Evolutionary conservation across 2,329 filamentous ascomycete genomes (phyloP).

Genomic region (Aspergillus fischeri): DNA sequence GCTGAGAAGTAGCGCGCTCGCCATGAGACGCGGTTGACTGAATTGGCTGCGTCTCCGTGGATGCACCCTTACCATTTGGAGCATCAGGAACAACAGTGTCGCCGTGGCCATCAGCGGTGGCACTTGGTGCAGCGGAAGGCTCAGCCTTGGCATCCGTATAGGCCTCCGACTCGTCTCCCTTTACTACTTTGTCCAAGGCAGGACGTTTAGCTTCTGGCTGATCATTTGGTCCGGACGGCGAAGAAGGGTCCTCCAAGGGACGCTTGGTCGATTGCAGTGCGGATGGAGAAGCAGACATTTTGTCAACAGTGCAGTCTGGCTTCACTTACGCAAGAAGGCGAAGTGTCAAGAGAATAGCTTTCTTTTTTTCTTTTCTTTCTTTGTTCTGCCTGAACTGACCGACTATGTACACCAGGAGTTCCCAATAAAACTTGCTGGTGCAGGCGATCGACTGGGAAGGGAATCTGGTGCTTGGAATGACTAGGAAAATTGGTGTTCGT

Average conservation of each 20-base stretch:
- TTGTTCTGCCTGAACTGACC: conserved; percentile 50
- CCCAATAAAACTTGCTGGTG: conserved; percentile 94
- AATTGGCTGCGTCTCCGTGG: conserved; percentile 55
- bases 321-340: conserved; percentile 45
- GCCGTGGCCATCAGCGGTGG: conserved; percentile 45
- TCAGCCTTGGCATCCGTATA: conserved; percentile 26
- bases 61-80: conserved; percentile 50
- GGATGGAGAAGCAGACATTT: conserved; percentile 67
- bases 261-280: conserved; percentile 64
- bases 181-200: conserved; percentile 86
- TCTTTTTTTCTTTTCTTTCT: conserved; percentile 47
- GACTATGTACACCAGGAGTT: conserved; percentile 81
- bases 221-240: conserved; percentile 83
- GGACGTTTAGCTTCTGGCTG: conserved; percentile 97
- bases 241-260: conserved; percentile 94
- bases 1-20: conserved; percentile 45
- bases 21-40: conserved; percentile 54
- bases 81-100: conserved; percentile 67
- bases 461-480: conserved; percentile 36
- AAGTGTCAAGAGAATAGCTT: conserved; percentile 39
- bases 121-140: conserved; percentile 15
- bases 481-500: conserved; percentile 27
- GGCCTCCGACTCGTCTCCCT: conserved; percentile 50
- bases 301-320: conserved; percentile 32
- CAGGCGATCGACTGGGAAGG: conserved; percentile 41